Conservation (phyloP, 1,284 basidiomycete genomes). For the Puccinia hordei region DNA sequence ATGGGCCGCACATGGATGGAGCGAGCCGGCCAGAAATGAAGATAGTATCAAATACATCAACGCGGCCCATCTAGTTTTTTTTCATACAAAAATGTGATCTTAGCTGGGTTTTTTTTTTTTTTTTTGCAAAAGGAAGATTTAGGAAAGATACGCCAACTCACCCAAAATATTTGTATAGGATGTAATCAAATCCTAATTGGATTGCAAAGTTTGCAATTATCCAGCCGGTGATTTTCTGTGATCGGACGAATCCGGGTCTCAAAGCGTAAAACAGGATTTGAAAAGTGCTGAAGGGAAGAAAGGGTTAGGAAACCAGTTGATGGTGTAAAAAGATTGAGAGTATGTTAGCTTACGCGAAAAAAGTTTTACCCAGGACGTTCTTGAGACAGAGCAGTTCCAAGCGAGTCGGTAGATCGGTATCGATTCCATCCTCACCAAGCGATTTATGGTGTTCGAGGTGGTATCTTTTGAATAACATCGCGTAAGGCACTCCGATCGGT, state of each 20-base stretch:
- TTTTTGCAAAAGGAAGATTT: slow-evolving; percentile 52
- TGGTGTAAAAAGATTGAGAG: slow-evolving; percentile 16
- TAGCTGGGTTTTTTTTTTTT: slow-evolving; percentile 64
- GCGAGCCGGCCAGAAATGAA: slow-evolving; percentile 89
- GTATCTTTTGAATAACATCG: slow-evolving; percentile 89
- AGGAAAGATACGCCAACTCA: slow-evolving; percentile 62
- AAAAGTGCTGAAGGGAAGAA: slow-evolving; percentile 68
- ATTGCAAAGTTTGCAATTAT: slow-evolving; percentile 75
- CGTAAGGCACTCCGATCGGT: slow-evolving; percentile 91
- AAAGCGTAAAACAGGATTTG: slow-evolving; percentile 98
- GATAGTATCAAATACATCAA: slow-evolving; percentile 81
- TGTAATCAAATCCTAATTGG: slow-evolving; percentile 73
- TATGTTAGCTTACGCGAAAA: slow-evolving; percentile 69
- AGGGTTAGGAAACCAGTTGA: background rate
- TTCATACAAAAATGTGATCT: slow-evolving; percentile 41
- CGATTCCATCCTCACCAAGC: slow-evolving; percentile 91
- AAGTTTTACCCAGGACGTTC: slow-evolving; percentile 95
- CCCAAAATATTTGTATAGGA: slow-evolving; percentile 59
- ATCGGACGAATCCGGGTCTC: slow-evolving; percentile 87
- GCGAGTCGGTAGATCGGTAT: slow-evolving; percentile 87
- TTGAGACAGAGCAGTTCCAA: slow-evolving; percentile 82
- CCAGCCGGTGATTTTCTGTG: slow-evolving; percentile 79
- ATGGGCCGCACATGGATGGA: slow-evolving; percentile 94
- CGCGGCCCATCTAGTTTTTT: slow-evolving; percentile 58
- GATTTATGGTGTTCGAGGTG: slow-evolving; percentile 94